Evolutionary conservation across 2,329 filamentous ascomycete species (phyloP), one percentile per base, ranked within the genome.

Genomic region (Paraphaeosphaeria sporulosa): DNA sequence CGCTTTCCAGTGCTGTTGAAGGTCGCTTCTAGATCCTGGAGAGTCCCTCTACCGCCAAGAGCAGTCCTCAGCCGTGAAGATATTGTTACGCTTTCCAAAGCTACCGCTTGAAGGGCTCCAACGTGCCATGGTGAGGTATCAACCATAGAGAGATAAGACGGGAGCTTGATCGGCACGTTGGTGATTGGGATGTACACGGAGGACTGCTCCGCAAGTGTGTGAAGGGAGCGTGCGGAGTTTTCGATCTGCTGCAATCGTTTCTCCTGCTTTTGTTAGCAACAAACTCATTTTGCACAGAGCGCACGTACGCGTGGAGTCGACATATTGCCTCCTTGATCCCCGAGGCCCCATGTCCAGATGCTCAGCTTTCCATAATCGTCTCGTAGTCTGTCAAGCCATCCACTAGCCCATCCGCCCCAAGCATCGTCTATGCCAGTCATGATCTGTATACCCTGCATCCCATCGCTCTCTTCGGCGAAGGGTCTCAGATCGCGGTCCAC

Each of bases 391-490:
- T 98, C 80, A 53, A 80, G 67, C 75, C 79, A 82, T 62, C 71
- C 75, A 54, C 77, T 75, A 48, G 80, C 65, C 76, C 84, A 78
- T 60, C 82, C 76, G 64, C 81, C 75, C 82, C 82, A 83, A 62
- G 84, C 77, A 81, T 85, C 69, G 79, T 88, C 78, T 60, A 84
- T 72, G 62, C 84, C 73, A 66, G 85, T 74, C 71, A 87, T 71
- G 66, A 83, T 72, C 68, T 98, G 94, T 19, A 99, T 83, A 0
- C 90, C 94, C 77, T 97, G 94, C 80, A 98, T 85, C 57, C 93
- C 89, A 76, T 99, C 95, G 65, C 93, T 95, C 78, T 98, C 95
- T 79, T 99, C 95, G 2, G 90, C 87, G 74, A 97, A 97, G 0
- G 89, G 89, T 40, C 95, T 85, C 65, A 97, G 81, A 75, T 99